Percentiles rank a stretch among this genome's conserved stretches.
Conservation (phyloP, 805 yeast species). For the Yamadazyma scolyti region DNA sequence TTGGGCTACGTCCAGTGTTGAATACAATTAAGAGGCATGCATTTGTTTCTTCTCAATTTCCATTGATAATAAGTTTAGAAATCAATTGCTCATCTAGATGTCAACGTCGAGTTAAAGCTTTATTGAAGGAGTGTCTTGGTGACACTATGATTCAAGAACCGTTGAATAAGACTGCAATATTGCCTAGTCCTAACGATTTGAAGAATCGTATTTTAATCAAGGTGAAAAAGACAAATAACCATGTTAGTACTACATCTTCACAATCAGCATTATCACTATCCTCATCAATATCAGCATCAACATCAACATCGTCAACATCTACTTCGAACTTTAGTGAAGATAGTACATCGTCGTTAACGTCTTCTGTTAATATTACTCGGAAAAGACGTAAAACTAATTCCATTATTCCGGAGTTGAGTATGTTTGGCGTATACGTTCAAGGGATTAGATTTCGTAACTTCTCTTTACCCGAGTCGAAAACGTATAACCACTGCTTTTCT, state of each 20-base stretch:
- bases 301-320: constrained; percentile 18
- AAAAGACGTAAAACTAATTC: constrained; percentile 17
- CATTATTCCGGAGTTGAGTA: constrained; percentile 44
- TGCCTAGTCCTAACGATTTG: constrained; percentile 75
- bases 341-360: constrained; percentile 8
- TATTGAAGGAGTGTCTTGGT: constrained; percentile 56
- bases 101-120: constrained; percentile 56
- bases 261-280: constrained; percentile 9
- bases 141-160: constrained; percentile 49
- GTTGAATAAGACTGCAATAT: constrained; percentile 19
- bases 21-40: constrained; percentile 78
- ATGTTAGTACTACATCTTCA: neutral
- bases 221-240: constrained; percentile 60
- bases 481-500: constrained; percentile 79
- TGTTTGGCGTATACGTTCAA: constrained; percentile 65
- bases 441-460: constrained; percentile 80
- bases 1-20: constrained; percentile 66
- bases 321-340: constrained; percentile 42
- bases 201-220: constrained; percentile 73
- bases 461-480: constrained; percentile 81
- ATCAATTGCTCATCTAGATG: constrained; percentile 68
- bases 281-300: too few species aligned
- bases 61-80: constrained; percentile 83
- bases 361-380: constrained; percentile 18
- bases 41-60: constrained; percentile 81